These are phyloP conservation scores for Hippophae rhamnoides DNA, from an alignment of 306 rosid genomes.

Conservation along the genomic window DNA sequence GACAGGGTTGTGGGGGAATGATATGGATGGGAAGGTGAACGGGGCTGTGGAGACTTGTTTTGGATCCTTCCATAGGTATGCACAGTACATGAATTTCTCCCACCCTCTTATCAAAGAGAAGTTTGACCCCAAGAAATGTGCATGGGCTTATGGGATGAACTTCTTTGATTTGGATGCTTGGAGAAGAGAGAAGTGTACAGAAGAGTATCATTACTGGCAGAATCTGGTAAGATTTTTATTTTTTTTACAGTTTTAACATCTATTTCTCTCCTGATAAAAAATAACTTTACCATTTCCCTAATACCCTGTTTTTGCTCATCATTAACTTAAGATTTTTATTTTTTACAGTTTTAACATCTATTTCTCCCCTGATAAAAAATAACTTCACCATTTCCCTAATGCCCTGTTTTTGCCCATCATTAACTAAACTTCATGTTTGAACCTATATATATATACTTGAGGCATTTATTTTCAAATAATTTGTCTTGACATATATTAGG, in stretches of 20 bases:
- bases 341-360: too few relatives aligned
- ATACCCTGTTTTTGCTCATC: too few relatives aligned
- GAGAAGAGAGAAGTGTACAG: slow-evolving; percentile 79
- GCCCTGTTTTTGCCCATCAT: too few relatives aligned
- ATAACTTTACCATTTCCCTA: too few relatives aligned
- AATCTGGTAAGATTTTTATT: slow-evolving; percentile 47
- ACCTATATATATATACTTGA: too few relatives aligned
- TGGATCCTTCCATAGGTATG: slow-evolving; percentile 78
- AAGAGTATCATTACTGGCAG: slow-evolving; percentile 85
- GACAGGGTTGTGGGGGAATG: slow-evolving; percentile 74
- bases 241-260: neutral
- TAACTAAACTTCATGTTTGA: too few relatives aligned
- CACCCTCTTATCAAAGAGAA: slow-evolving; percentile 72
- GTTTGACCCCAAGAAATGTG: slow-evolving; percentile 75
- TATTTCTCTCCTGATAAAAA: neutral
- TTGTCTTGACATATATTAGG: too few relatives aligned
- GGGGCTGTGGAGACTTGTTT: slow-evolving; percentile 91
- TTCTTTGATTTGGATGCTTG: slow-evolving; percentile 86
- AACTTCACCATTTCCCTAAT: too few relatives aligned
- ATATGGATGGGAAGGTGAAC: slow-evolving; percentile 85
- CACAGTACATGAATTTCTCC: slow-evolving; percentile 85
- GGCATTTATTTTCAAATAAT: too few relatives aligned
- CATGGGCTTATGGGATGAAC: slow-evolving; percentile 94
- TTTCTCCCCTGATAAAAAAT: too few relatives aligned
- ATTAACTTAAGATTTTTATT: too few relatives aligned